phyloP scores from a whole-genome alignment of 495 filamentous ascomycete genomes.

The Neurospora sp. region DNA sequence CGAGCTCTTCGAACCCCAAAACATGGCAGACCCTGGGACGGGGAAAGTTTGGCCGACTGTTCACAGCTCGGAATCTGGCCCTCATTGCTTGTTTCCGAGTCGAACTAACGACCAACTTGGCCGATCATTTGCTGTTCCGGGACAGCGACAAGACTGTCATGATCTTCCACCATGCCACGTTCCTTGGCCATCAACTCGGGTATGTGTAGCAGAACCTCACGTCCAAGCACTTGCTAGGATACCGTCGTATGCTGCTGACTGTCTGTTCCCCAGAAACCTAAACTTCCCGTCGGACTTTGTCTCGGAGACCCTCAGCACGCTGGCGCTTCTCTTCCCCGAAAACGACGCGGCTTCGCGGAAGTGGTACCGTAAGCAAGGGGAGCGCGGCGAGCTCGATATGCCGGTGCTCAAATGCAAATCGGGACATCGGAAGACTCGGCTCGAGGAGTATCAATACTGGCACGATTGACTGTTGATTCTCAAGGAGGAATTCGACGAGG shows the following conservation, averaged over 20 bases:
- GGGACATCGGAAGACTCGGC: neutral
- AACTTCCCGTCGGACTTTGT: conserved; percentile 24
- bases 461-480: conserved; percentile 39
- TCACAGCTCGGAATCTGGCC: conserved; percentile 9
- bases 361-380: conserved; percentile 6
- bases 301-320: conserved; percentile 35
- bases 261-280: neutral
- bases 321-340: conserved; percentile 36
- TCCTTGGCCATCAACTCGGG: conserved; percentile 16
- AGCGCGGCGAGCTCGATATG: neutral
- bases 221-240: neutral
- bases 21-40: neutral
- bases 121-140: conserved; percentile 30
- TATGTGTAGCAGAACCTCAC: neutral
- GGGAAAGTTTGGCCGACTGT: conserved; percentile 5
- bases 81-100: conserved; percentile 30
- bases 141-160: conserved; percentile 28
- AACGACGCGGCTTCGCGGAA: conserved; percentile 12
- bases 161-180: conserved; percentile 33
- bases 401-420: neutral
- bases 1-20: neutral
- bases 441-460: conserved; percentile 41
- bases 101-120: conserved; percentile 30
- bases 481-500: too few species aligned
- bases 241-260: neutral